These are phyloP conservation scores for Fusarium sp. DNA, from an alignment of 2,329 filamentous ascomycete species.

Conservation along the genomic window DNA sequence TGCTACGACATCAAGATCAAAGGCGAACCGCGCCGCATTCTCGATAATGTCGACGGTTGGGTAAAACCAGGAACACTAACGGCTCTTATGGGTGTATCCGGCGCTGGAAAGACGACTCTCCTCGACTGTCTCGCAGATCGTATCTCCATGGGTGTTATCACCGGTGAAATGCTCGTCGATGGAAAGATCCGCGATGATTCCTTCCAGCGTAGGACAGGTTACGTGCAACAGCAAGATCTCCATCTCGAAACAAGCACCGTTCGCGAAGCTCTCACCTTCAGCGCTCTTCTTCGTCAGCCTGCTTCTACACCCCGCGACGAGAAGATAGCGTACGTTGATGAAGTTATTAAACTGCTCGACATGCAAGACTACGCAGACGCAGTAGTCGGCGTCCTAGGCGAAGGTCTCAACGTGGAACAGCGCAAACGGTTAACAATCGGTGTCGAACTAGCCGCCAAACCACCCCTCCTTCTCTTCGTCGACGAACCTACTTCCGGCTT, in stretches of 20 bases:
- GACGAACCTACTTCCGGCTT: constrained; percentile 67
- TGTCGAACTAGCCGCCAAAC: constrained; percentile 58
- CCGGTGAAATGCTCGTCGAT: constrained; percentile 76
- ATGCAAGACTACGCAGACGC: constrained; percentile 67
- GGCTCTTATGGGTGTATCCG: constrained; percentile 70
- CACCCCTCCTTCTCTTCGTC: constrained; percentile 62
- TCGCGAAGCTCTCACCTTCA: constrained; percentile 55
- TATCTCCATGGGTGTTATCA: constrained; percentile 77
- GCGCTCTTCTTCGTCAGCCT: constrained; percentile 59
- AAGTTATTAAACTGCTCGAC: constrained; percentile 64
- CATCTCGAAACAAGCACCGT: constrained; percentile 58
- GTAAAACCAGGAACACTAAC: constrained; percentile 80
- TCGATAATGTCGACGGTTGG: constrained; percentile 79
- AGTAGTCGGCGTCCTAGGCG: constrained; percentile 59
- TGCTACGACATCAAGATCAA: constrained; percentile 79
- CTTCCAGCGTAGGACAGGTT: constrained; percentile 78
- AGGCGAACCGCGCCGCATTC: constrained; percentile 72
- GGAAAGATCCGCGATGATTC: constrained; percentile 72
- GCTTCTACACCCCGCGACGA: constrained; percentile 56
- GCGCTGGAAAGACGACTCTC: constrained; percentile 72
- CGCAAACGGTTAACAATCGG: constrained; percentile 64
- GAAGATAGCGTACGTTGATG: constrained; percentile 64
- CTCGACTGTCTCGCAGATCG: constrained; percentile 73
- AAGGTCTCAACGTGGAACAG: constrained; percentile 61
- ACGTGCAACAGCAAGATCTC: constrained; percentile 75